Evolutionary conservation across 148 eudicot genomes (phyloP).

Genomic region (Vaccinium corymbosum): DNA sequence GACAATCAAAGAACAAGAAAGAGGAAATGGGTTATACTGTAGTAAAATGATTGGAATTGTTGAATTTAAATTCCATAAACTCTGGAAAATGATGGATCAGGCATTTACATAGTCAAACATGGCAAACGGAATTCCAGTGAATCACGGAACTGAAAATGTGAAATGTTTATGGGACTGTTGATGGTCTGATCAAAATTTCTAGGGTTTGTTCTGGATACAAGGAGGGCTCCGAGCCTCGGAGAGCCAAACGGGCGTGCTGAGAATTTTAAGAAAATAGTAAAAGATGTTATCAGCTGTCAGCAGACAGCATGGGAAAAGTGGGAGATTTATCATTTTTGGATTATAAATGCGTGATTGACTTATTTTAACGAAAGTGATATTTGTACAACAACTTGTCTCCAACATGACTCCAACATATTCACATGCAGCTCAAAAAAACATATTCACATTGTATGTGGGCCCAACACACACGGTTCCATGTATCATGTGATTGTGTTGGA

Average conservation of each 20-base stretch:
- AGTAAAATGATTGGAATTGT: not conserved
- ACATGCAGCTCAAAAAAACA: too few relatives aligned
- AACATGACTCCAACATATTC: too few relatives aligned
- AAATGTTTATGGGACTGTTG: not conserved
- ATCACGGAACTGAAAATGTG: conserved; percentile 8
- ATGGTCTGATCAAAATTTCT: not conserved
- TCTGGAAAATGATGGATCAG: not conserved
- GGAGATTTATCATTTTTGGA: too few relatives aligned
- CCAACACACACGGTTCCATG: too few relatives aligned
- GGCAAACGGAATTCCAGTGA: not conserved
- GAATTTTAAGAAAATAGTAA: not conserved
- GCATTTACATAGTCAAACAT: conserved; percentile 4
- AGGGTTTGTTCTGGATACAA: conserved; percentile 8
- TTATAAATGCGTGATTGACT: too few relatives aligned
- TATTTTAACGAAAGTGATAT: too few relatives aligned
- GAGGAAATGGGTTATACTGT: not conserved
- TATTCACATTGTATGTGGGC: too few relatives aligned
- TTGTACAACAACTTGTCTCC: too few relatives aligned
- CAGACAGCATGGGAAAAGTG: not conserved
- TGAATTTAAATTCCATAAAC: not conserved
- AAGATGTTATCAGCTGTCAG: not conserved
- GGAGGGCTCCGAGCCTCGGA: not conserved
- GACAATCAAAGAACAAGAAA: not conserved
- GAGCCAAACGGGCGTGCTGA: not conserved
- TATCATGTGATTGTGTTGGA: too few relatives aligned